Base-by-base conservation (phyloP, 495 filamentous ascomycete genomes). In the Polyplosphaeria fusca region DNA sequence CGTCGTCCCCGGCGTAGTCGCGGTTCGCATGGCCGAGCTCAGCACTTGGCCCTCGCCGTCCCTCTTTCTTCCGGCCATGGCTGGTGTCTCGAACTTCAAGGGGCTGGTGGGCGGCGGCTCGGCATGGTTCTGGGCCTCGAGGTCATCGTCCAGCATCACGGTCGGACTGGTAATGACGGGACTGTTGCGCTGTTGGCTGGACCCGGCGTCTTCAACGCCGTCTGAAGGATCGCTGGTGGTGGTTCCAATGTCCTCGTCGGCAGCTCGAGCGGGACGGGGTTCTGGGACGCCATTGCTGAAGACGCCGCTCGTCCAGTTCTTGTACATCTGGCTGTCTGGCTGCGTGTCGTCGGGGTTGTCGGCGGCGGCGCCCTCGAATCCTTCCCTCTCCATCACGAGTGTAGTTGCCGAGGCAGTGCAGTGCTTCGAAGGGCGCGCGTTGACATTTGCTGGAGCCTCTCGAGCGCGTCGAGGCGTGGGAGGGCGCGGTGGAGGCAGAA, bases 311-410 rank as follows among this genome's bases (percentile, higher is more conserved):
- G 68, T 53, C 42, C 58, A 67, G 20, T 69, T 27, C 51, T 56
- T 64, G 52, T 70, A 73, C 12, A 74, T 63, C 63, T 74, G 71
- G 24, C 66, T 66, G 47, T 71, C 67, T 7, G 65, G 60, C 54
- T 74, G 71, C 12, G 71, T 74, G 59, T 72, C 70, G 46, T 58
- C 56, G 27, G 48, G 46, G 14, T 38, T 26, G 24, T 43, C 61
- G 9, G 24, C 52, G 32, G 53, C 57, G 45, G 37, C 53, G 42
- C 39, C 57, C 35, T 18, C 45, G 9, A 11, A 22, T 9, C 30
- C 52, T 13, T 39, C 52, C 23, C 24, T 18, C 52, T 57, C 52
- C 23, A 43, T 57, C 39, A 52, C 45, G 18, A 52, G 19, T 2
- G 46, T 52, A 11, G 22, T 32, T 25, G 42, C 47, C 28, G 59